Evolutionary conservation across 805 yeast species (phyloP).

Genomic region (Schwanniomyces pseudopolymorphus): DNA sequence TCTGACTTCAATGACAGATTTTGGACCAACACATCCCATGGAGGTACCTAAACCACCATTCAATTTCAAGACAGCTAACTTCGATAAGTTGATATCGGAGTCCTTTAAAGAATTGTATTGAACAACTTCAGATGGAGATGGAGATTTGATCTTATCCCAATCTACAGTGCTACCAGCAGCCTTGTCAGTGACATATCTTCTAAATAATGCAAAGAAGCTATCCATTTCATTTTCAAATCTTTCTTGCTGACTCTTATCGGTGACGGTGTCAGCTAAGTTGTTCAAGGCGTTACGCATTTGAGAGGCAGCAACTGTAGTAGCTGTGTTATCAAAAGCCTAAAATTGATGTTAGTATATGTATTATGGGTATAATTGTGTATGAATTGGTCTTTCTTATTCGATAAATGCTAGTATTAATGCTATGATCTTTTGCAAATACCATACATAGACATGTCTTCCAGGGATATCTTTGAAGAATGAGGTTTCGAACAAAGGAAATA

Average conservation of each 20-base stretch:
- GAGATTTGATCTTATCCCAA: constrained; percentile 96
- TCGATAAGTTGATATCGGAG: constrained; percentile 52
- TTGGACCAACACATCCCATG: constrained; percentile 99
- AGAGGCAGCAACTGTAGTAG: constrained; percentile 93
- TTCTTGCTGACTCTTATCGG: constrained; percentile 45
- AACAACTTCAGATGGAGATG: constrained; percentile 85
- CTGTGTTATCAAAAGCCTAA: constrained; percentile 74
- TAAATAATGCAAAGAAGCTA: constrained; percentile 86
- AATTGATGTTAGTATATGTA: not conserved
- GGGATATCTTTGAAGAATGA: too few relatives aligned
- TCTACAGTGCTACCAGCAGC: constrained; percentile 81
- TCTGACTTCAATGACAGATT: constrained; percentile 96
- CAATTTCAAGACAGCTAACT: constrained; percentile 91
- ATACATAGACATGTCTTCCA: too few relatives aligned
- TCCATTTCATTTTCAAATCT: constrained; percentile 91
- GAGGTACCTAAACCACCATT: constrained; percentile 99
- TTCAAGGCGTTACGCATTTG: constrained; percentile 97
- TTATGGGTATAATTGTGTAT: too few relatives aligned
- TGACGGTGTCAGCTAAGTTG: constrained; percentile 80
- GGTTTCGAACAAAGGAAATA: too few relatives aligned
- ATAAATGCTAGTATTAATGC: too few relatives aligned
- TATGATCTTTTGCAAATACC: too few relatives aligned
- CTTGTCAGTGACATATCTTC: constrained; percentile 87
- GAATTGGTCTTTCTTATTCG: too few relatives aligned
- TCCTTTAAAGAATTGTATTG: constrained; percentile 56